Evolutionary conservation across 352 stramenopile genomes (phyloP).

Genomic region (Aphanomyces invadans): DNA sequence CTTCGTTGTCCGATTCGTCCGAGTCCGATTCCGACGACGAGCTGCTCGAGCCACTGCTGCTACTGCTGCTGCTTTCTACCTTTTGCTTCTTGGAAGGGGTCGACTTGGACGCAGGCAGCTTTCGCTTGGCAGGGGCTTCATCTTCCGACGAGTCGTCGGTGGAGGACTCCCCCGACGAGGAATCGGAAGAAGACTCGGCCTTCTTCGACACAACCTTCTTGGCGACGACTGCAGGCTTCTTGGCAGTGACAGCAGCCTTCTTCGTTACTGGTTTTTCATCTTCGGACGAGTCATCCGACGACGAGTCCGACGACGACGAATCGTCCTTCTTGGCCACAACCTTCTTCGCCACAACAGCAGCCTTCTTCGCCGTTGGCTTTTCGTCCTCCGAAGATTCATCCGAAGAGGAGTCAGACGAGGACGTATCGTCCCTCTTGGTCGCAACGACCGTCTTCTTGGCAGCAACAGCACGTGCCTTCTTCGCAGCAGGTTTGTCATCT

Average conservation of each 20-base stretch:
- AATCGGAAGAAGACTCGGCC: constrained; percentile 32
- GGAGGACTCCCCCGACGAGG: constrained; percentile 29
- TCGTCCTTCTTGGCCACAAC: neutral
- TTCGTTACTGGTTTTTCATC: constrained; percentile 7
- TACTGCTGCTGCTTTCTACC: constrained; percentile 29
- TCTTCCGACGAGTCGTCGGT: constrained; percentile 35
- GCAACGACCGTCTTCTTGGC: constrained; percentile 25
- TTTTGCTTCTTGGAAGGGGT: constrained; percentile 46
- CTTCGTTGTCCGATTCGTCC: constrained; percentile 39
- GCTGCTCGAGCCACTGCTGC: constrained; percentile 39
- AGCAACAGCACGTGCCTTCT: constrained; percentile 9
- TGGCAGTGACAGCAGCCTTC: neutral
- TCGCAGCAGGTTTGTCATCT: constrained; percentile 27
- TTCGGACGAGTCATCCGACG: constrained; percentile 23
- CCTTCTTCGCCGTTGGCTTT: constrained; percentile 13
- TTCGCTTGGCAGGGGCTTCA: constrained; percentile 31
- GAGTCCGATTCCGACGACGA: constrained; percentile 42
- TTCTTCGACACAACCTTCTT: constrained; percentile 27
- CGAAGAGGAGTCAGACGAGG: constrained; percentile 31
- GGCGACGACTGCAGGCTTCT: neutral
- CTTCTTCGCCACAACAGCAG: constrained; percentile 7
- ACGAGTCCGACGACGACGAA: constrained; percentile 34
- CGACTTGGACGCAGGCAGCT: constrained; percentile 28
- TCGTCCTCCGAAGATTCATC: constrained; percentile 24
- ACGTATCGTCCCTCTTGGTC: constrained; percentile 28